Percentiles rank a stretch among this genome's conserved stretches.
Evolutionary conservation across 2,329 filamentous ascomycete genomes (phyloP).

Genomic region (Aspergillus clavatus): DNA sequence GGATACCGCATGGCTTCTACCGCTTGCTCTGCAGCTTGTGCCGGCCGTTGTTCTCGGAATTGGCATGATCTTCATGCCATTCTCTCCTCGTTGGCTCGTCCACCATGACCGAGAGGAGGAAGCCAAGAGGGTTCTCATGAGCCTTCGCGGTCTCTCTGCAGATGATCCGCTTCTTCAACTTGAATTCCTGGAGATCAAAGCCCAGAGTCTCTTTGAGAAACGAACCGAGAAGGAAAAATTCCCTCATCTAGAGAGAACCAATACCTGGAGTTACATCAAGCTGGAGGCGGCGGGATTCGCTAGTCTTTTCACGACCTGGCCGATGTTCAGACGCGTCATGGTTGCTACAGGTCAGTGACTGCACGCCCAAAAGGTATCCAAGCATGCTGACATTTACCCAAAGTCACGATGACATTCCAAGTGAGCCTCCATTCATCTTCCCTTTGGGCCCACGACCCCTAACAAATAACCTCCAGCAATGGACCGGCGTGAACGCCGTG

Average conservation of each 20-base stretch:
- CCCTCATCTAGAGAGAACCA: slow-evolving; percentile 58
- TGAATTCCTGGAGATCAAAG: slow-evolving; percentile 75
- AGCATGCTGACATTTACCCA: not conserved
- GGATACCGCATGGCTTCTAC: slow-evolving; percentile 46
- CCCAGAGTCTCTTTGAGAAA: slow-evolving; percentile 71
- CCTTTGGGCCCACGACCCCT: not conserved
- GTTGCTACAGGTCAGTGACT: slow-evolving; percentile 49
- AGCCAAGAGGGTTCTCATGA: slow-evolving; percentile 57
- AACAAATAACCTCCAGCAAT: no score
- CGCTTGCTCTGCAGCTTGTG: slow-evolving; percentile 48
- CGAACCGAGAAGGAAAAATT: slow-evolving; percentile 62
- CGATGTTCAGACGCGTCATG: slow-evolving; percentile 46
- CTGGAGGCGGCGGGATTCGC: slow-evolving; percentile 51
- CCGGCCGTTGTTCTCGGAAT: slow-evolving; percentile 62
- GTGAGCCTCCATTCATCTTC: not conserved
- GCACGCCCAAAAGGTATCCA: slow-evolving; percentile 34
- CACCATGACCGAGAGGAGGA: slow-evolving; percentile 65
- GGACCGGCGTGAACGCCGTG: not conserved
- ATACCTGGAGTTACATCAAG: slow-evolving; percentile 60
- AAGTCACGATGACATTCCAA: not conserved
- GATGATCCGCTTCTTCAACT: slow-evolving; percentile 66
- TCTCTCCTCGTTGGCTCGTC: slow-evolving; percentile 67
- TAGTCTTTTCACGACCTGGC: slow-evolving; percentile 27
- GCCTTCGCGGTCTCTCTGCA: slow-evolving; percentile 55
- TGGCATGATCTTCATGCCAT: slow-evolving; percentile 76